Percentiles rank a stretch among this genome's conserved stretches.
Conservation (phyloP, 257 asterid genomes). For the Nemophila menziesii region DNA sequence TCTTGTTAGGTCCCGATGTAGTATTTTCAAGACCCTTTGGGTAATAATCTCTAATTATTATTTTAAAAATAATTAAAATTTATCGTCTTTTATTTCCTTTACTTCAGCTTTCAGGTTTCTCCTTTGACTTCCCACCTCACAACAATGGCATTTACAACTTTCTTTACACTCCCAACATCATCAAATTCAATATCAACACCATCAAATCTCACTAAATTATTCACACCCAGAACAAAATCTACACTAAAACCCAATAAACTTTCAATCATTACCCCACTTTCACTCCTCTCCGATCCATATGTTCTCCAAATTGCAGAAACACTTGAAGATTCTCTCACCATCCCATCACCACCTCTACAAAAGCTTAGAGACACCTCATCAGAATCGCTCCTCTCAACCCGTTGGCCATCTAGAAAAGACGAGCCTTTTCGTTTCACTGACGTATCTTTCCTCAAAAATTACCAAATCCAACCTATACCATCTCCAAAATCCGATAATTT, state of each 20-base stretch:
- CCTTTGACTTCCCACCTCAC: background rate
- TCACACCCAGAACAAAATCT: conserved; percentile 18
- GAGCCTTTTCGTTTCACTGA: conserved; percentile 84
- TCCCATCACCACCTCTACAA: conserved; percentile 45
- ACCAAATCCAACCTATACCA: conserved; percentile 43
- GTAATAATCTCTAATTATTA: too few species aligned
- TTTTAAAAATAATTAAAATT: too few species aligned
- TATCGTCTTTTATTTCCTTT: too few species aligned
- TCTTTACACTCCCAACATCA: conserved; percentile 15
- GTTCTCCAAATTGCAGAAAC: conserved; percentile 86
- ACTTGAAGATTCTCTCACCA: conserved; percentile 58
- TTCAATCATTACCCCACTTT: conserved; percentile 15
- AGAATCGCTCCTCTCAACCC: conserved; percentile 67
- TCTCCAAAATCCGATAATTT: conserved; percentile 18
- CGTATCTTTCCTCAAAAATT: conserved; percentile 61
- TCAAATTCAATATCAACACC: conserved; percentile 3
- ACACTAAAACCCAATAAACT: conserved; percentile 20
- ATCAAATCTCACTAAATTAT: conserved; percentile 16
- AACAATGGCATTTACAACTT: conserved; percentile 35
- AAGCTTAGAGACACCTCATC: conserved; percentile 62
- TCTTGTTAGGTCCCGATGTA: too few species aligned
- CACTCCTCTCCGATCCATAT: conserved; percentile 70
- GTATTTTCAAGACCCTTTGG: too few species aligned
- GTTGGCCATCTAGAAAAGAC: conserved; percentile 86
- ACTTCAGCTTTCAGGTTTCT: too few species aligned